Evolutionary conservation across 208 protist species (phyloP).

Genomic region (Trichomonas vaginalis): DNA sequence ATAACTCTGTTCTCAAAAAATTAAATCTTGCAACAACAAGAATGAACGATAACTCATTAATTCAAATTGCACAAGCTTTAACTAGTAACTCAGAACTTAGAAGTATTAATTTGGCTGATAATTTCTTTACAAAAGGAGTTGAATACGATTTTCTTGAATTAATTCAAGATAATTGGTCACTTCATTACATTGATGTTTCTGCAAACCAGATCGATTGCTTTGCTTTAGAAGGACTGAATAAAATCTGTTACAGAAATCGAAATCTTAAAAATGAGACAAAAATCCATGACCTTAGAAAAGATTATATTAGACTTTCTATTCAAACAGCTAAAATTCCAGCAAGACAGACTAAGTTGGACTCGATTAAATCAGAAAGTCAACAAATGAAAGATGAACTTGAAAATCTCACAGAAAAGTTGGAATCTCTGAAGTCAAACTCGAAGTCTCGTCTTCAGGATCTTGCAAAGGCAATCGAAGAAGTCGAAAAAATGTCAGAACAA

Average conservation of each 20-base stretch:
- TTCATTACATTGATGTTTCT: not conserved
- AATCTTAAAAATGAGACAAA: not conserved
- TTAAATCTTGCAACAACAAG: not conserved
- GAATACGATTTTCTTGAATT: not conserved
- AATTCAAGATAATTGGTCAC: not conserved
- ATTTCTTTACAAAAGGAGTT: not conserved
- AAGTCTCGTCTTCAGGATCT: not conserved
- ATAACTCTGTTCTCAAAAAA: not conserved
- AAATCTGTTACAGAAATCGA: not conserved
- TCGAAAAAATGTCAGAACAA: not conserved
- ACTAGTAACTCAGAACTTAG: not conserved
- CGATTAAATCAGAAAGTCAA: not conserved
- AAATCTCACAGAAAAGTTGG: not conserved
- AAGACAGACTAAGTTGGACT: not conserved
- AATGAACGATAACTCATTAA: not conserved
- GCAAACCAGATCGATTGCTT: not conserved
- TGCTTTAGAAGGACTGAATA: not conserved
- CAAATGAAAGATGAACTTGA: not conserved
- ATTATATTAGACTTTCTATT: not conserved
- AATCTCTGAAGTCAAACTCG: not conserved
- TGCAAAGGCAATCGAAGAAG: not conserved
- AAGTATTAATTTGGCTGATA: not conserved
- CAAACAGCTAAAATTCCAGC: not conserved
- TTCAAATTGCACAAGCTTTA: not conserved
- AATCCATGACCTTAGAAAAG: not conserved